Percentiles rank a stretch among this genome's conserved stretches.
Evolutionary conservation across 2,329 filamentous ascomycete species (phyloP).

Genomic region (Diaporthe citrichinensis): DNA sequence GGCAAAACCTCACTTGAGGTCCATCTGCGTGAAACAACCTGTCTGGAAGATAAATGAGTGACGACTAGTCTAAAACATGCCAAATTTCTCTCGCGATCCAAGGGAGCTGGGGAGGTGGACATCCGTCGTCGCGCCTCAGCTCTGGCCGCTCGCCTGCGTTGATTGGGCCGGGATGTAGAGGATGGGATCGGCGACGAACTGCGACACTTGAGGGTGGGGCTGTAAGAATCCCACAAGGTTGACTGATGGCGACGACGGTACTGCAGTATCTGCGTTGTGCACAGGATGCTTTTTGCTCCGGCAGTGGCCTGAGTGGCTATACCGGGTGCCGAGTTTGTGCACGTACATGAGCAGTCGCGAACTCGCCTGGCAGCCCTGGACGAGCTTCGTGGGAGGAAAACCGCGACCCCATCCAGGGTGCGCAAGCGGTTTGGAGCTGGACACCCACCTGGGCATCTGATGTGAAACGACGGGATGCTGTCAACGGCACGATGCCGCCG

Average conservation of each 20-base stretch:
- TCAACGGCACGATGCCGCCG: constrained; percentile 6
- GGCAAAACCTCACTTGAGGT: background rate
- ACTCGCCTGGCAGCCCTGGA: background rate
- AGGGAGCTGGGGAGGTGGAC: background rate
- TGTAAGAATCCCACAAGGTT: constrained; percentile 20
- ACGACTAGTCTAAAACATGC: constrained; percentile 3
- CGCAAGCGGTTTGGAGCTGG: background rate
- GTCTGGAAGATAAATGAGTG: background rate
- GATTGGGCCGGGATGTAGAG: background rate
- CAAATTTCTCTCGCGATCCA: constrained; percentile 11
- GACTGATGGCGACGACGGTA: background rate
- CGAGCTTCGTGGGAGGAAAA: background rate
- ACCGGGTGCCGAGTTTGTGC: constrained; percentile 1
- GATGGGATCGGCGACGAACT: constrained; percentile 23
- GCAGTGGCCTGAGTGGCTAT: background rate
- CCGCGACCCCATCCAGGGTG: background rate
- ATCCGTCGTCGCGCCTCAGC: background rate
- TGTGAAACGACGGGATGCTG: constrained; percentile 25
- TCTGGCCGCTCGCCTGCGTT: background rate
- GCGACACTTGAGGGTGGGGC: constrained; percentile 24
- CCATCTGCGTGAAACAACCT: constrained; percentile 11
- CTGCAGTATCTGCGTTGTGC: background rate
- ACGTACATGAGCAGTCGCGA: constrained; percentile 1
- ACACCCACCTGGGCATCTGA: constrained; percentile 2
- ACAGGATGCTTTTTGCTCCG: background rate